Evolutionary conservation across 805 yeast species (phyloP).

Genomic region (Barnettozyma siamensis): DNA sequence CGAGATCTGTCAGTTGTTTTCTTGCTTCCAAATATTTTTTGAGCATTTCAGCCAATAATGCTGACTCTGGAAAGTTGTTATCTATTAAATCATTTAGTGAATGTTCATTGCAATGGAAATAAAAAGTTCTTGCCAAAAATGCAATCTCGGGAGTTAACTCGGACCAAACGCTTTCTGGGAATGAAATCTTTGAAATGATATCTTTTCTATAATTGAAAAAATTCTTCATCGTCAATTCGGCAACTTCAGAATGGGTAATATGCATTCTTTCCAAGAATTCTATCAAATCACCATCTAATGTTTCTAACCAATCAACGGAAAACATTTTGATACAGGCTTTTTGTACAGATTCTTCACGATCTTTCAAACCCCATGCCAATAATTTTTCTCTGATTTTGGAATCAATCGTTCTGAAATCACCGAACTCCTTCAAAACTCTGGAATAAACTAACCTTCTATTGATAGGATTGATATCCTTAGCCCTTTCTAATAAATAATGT

Average conservation of each 20-base stretch:
- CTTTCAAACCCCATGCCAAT: conserved; percentile 80
- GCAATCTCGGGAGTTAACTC: conserved; percentile 69
- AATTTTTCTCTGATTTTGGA: conserved; percentile 57
- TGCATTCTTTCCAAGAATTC: conserved; percentile 68
- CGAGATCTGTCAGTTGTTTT: conserved; percentile 20
- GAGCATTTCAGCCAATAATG: conserved; percentile 57
- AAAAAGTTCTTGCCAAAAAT: conserved; percentile 63
- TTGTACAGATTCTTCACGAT: conserved; percentile 71
- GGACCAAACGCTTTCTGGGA: conserved; percentile 65
- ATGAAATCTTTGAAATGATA: conserved; percentile 48
- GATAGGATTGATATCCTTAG: conserved; percentile 67
- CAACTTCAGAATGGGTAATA: conserved; percentile 60
- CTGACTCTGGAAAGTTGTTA: conserved; percentile 70
- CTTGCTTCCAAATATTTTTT: conserved; percentile 51
- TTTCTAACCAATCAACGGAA: conserved; percentile 64
- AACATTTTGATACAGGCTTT: conserved; percentile 69
- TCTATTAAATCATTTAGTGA: conserved; percentile 53
- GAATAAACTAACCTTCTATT: conserved; percentile 73
- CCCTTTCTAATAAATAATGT: conserved; percentile 66
- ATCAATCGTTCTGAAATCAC: conserved; percentile 52
- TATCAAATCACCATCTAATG: conserved; percentile 61
- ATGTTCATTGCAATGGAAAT: conserved; percentile 54
- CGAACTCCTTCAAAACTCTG: conserved; percentile 59
- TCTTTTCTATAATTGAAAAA: conserved; percentile 62
- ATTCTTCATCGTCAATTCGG: conserved; percentile 59